Evolutionary conservation across 148 eudicot genomes (phyloP).

Genomic region (Gaultheria prostrata): DNA sequence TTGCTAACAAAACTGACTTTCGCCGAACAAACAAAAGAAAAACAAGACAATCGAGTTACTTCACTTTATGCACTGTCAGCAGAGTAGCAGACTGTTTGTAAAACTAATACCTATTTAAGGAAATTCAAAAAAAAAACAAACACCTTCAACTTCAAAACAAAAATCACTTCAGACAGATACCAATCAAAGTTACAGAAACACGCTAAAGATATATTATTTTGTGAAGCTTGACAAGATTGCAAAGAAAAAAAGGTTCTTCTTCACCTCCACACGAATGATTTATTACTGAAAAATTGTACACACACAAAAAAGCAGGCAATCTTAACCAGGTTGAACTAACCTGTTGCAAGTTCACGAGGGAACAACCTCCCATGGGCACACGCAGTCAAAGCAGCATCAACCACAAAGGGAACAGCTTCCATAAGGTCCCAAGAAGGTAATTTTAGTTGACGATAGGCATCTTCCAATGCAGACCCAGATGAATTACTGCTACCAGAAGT

Average conservation of each 20-base stretch:
- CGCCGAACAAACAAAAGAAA: too few species aligned
- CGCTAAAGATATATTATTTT: neutral
- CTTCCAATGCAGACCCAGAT: constrained; percentile 62
- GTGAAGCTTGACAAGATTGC: neutral
- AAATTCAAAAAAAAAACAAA: neutral
- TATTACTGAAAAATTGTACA: neutral
- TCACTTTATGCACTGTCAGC: neutral
- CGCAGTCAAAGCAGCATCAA: constrained; percentile 90
- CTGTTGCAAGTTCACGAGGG: constrained; percentile 92
- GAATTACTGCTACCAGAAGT: constrained; percentile 83
- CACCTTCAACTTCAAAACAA: neutral
- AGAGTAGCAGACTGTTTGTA: neutral
- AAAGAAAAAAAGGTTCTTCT: neutral
- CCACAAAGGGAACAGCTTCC: constrained; percentile 93
- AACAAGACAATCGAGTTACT: neutral
- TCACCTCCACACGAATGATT: neutral
- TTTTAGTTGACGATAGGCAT: constrained; percentile 55
- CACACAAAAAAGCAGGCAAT: neutral
- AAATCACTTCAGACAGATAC: neutral
- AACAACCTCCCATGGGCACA: constrained; percentile 84
- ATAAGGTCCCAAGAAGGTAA: constrained; percentile 96
- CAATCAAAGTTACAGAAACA: neutral
- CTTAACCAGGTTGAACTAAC: constrained; percentile 42
- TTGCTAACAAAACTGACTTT: too few species aligned
- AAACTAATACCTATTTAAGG: neutral